Evolutionary conservation across 345 rosid genomes (phyloP), one percentile per base, ranked within the genome.

Genomic region (Eucalyptus camaldulensis): DNA sequence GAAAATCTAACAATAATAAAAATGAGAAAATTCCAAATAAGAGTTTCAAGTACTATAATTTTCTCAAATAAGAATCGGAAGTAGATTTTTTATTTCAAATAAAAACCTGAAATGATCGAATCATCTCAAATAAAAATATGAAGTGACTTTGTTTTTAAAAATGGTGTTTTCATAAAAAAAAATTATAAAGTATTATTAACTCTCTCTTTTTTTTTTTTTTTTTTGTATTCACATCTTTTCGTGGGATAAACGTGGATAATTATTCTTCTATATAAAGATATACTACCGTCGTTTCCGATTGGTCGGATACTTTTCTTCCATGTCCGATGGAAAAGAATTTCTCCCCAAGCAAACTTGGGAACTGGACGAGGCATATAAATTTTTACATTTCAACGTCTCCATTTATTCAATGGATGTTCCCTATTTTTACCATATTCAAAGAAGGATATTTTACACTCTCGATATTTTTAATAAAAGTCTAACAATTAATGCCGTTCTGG

Each of bases 211-310:
- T n/a, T n/a, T 5, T 43, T 67, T 13, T 67, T 8, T 67, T 67
- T 8, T 8, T 22, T 16, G 37, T 67, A 67, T 69, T 8, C 43
- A 31, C 80, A 16, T 69, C 22, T 69, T 31, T 31, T 56, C 1
- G 6, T 9, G 40, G 22, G 21, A 31, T 69, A 69, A 31, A 31
- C 5, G 6, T 16, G 80, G 21, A 31, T 33, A 31, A 31, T 69
- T 31, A 69, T 69, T 33, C 9, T 67, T 67, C 11, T n/a, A 15
- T n/a, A 15, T 67, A 8, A 14, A 15, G 21, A 2, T 4, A 9
- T 24, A 56, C 6, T 15, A 31, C 0, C 1, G 0, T 67, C 6
- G 21, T 67, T 31, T n/a, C 0, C 43, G 0, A 69, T 31, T 31
- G 43, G 24, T 16, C 43, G 6, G 5, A 69, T 31, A 8, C 40